A percentile compares a stretch with the other conserved stretches of the same genome.
These are phyloP conservation scores for Sphaerulina populicola DNA, from an alignment of 2,329 filamentous ascomycete species.

Conservation along the genomic window DNA sequence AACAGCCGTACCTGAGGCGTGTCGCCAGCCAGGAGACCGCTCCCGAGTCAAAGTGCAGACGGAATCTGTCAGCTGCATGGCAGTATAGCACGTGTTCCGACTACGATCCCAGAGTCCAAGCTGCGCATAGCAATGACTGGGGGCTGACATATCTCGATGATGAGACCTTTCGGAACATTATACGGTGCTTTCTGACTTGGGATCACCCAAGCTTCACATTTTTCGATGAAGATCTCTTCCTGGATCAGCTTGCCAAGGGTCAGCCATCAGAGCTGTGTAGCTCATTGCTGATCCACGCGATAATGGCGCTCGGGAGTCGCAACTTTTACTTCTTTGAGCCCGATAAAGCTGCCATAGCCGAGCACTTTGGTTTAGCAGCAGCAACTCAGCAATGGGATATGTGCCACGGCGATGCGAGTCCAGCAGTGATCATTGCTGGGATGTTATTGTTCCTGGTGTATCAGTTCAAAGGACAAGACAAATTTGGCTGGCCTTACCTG, in stretches of 20 bases:
- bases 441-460: not conserved
- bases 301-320: not conserved
- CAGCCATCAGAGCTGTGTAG: not conserved
- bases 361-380: not conserved
- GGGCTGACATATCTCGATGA: not conserved
- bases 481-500: constrained; percentile 1
- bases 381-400: not conserved
- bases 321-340: not conserved
- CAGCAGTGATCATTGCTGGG: not conserved
- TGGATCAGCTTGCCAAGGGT: not conserved
- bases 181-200: constrained; percentile 1
- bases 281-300: not conserved
- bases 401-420: not conserved
- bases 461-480: not conserved
- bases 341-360: not conserved
- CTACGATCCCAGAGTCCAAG: not conserved
- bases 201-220: not conserved
- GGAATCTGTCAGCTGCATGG: not conserved
- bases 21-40: not conserved
- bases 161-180: not conserved
- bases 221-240: not conserved
- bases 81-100: not conserved
- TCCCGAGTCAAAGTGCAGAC: not conserved
- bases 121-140: not conserved
- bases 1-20: not conserved